Evolutionary conservation across 23 red algal genomes (phyloP).

Genomic region (Gracilaria domingensis): DNA sequence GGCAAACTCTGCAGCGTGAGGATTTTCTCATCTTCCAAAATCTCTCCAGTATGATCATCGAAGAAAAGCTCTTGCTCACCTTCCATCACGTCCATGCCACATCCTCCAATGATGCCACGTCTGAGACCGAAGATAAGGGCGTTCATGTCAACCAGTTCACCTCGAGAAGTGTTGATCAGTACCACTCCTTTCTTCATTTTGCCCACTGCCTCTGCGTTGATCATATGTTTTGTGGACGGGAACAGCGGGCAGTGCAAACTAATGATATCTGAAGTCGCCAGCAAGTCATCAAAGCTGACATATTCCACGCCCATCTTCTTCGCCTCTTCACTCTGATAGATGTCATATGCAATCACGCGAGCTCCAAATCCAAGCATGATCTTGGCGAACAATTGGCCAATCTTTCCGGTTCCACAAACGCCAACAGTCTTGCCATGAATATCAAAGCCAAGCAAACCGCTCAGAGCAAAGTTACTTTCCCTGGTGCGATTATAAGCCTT

Average conservation of each 20-base stretch:
- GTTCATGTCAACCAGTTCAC: slow-evolving; percentile 81
- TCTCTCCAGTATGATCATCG: slow-evolving; percentile 79
- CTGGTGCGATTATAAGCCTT: slow-evolving; percentile 83
- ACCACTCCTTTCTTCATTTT: slow-evolving; percentile 82
- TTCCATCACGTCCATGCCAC: slow-evolving; percentile 79
- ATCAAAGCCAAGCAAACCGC: slow-evolving; percentile 79
- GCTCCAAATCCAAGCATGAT: slow-evolving; percentile 76
- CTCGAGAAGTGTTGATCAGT: slow-evolving; percentile 81
- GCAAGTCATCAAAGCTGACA: slow-evolving; percentile 49
- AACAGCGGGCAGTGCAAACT: slow-evolving; percentile 84
- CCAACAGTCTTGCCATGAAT: slow-evolving; percentile 76
- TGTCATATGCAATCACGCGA: slow-evolving; percentile 71
- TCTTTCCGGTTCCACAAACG: slow-evolving; percentile 78
- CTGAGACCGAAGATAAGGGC: slow-evolving; percentile 68
- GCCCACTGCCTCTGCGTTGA: slow-evolving; percentile 38
- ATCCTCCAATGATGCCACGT: slow-evolving; percentile 64
- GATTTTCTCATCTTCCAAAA: slow-evolving; percentile 73
- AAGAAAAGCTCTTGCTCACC: slow-evolving; percentile 82
- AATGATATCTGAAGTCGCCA: slow-evolving; percentile 53
- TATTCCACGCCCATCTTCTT: slow-evolving; percentile 74
- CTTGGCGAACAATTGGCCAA: slow-evolving; percentile 65
- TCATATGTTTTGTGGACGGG: slow-evolving; percentile 72
- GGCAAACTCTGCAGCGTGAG: slow-evolving; percentile 65
- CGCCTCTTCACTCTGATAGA: slow-evolving; percentile 34
- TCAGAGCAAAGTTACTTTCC: slow-evolving; percentile 81